phyloP scores from a whole-genome alignment of 1,139 yeast species.

The Tardiomyces digboiensis region DNA sequence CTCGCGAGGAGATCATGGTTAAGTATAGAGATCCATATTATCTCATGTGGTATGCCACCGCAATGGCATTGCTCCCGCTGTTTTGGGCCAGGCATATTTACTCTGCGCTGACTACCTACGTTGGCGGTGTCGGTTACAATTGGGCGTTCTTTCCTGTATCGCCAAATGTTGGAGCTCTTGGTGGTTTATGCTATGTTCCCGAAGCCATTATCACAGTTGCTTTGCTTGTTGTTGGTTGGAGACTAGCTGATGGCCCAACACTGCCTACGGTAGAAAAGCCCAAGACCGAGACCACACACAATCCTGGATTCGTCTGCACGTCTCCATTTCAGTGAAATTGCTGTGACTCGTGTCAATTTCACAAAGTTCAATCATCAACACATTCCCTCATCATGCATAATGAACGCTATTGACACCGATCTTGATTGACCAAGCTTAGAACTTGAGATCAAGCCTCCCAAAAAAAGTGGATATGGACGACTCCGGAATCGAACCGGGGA shows the following conservation, averaged over 20 bases:
- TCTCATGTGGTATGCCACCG: neutral
- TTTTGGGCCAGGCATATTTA: neutral
- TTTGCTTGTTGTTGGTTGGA: neutral
- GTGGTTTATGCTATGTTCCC: neutral
- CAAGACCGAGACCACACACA: no score
- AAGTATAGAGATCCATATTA: neutral
- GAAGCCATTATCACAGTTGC: neutral
- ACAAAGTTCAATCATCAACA: no score
- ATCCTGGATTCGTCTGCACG: no score
- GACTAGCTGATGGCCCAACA: neutral
- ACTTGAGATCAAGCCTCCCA: no score
- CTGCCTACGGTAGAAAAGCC: no score
- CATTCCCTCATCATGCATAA: no score
- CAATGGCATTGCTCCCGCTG: neutral
- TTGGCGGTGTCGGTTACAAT: no score
- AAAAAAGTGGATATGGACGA: constrained; percentile 1
- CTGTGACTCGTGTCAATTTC: no score
- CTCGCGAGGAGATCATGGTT: neutral
- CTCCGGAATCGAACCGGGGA: constrained; percentile 1
- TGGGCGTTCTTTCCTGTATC: neutral
- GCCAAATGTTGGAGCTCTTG: neutral
- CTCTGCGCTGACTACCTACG: neutral
- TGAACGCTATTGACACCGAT: no score
- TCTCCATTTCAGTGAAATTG: no score
- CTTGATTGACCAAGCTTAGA: no score